Base-by-base conservation (phyloP, 2,329 filamentous ascomycete genomes). In the Aspergillus tamarii region DNA sequence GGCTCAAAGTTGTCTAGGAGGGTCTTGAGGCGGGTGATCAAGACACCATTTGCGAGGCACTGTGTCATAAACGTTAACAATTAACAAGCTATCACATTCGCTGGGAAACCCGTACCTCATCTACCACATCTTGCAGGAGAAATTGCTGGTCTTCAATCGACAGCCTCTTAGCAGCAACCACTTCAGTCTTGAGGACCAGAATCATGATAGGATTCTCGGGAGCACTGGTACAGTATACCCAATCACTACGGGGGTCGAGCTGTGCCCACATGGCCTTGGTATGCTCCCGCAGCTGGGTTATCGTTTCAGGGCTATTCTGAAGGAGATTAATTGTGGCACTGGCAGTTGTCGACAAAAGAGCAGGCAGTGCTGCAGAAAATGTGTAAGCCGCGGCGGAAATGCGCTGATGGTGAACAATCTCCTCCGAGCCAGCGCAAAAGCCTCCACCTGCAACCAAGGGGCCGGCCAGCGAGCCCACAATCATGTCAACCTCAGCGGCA, bases 331-430 rank as follows among this genome's bases (percentile, higher is more conserved):
- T 86, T 1, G 93, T 94, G 80, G 97, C 95, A 75, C 92, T 96
- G 1, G 94, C 93, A 0, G 94, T 97, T n/a, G 96, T 96, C 21
- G 95, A 93, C 59, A 97, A 84, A 83, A 99, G 91, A 23, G 95
- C 95, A 4, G 95, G 95, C 39, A 99, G 84, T 8, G 95, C 95
- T 3, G 95, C 95, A 32, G 94, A 98, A 82, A 93, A 99, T 4
- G 95, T 98, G 78, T 98, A 99, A 0, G 94, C 91, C 1, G 92
- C 89, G 5, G 94, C 92, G 10, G 92, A 93, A 73, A 99, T 94
- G 69, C 95, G 93, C 81, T 99, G 95, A 75, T 99, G 95, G 77
- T 96, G 92, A 21, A 98, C 92, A 21, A 98, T 94, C 75, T 97
- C 95, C 68, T 90, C 89, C 45, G 90, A 90, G 21, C 94, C 94